Conservation (phyloP, 1,284 basidiomycete genomes). For the Pseudozyma sp. region DNA sequence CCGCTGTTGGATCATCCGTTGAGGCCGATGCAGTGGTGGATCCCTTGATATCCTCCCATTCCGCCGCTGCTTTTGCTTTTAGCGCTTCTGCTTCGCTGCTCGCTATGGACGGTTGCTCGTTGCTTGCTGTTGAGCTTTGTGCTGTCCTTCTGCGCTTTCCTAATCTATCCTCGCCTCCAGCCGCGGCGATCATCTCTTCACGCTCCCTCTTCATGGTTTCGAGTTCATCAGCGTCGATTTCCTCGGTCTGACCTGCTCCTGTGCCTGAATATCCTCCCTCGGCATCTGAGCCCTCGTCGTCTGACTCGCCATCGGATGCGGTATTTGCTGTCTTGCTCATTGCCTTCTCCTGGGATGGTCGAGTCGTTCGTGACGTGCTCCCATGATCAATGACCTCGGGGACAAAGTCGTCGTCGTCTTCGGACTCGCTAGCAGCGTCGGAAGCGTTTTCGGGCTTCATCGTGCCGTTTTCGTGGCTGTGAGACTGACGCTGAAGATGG, state of each 20-base stretch:
- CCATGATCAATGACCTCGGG: slow-evolving; percentile 11
- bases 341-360: not conserved
- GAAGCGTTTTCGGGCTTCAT: not conserved
- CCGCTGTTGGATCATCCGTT: not conserved
- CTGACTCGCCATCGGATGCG: slow-evolving; percentile 13
- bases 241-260: not conserved
- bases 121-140: not conserved
- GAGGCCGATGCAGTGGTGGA: not conserved
- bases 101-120: not conserved
- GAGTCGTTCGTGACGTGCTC: not conserved
- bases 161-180: slow-evolving; percentile 33
- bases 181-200: slow-evolving; percentile 27
- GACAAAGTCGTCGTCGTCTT: slow-evolving; percentile 45
- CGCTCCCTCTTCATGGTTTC: slow-evolving; percentile 38
- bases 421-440: slow-evolving; percentile 23
- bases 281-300: slow-evolving; percentile 7
- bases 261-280: not conserved
- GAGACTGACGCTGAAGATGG: not conserved
- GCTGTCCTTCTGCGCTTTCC: slow-evolving; percentile 37
- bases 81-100: slow-evolving; percentile 8
- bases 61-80: slow-evolving; percentile 19
- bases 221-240: slow-evolving; percentile 40
- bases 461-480: not conserved
- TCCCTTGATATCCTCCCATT: slow-evolving; percentile 38
- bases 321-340: not conserved